Evolutionary conservation across 768 basidiomycete species (phyloP).

Genomic region (Tephrocybe rancida): DNA sequence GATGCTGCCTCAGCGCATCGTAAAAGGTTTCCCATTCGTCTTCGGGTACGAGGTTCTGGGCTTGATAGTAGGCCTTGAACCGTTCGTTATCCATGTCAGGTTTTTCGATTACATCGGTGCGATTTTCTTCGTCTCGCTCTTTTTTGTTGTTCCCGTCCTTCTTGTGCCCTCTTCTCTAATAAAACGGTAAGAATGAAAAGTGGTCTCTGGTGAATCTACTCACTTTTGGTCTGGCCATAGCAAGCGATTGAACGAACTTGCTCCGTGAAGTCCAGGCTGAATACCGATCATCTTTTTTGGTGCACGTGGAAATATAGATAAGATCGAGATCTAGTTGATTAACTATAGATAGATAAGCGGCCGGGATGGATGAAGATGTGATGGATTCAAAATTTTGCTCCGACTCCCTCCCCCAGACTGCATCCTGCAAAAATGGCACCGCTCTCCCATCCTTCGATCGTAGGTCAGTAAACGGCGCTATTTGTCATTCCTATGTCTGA

Average conservation of each 20-base stretch:
- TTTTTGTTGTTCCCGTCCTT: not conserved
- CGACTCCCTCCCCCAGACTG: not conserved
- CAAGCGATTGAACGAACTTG: not conserved
- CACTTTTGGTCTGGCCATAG: constrained; percentile 8
- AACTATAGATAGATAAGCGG: constrained; percentile 4
- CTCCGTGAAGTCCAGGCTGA: not conserved
- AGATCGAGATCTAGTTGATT: not conserved
- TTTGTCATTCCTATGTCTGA: not conserved
- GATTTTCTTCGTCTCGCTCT: constrained; percentile 29
- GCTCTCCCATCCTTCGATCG: constrained; percentile 58
- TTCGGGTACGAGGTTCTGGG: constrained; percentile 74
- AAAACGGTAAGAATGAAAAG: not conserved
- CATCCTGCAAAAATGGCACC: constrained; percentile 42
- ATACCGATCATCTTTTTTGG: not conserved
- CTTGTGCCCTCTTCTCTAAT: constrained; percentile 1
- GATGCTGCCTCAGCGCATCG: constrained; percentile 60
- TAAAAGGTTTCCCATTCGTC: constrained; percentile 83
- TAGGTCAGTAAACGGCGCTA: constrained; percentile 36
- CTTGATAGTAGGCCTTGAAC: constrained; percentile 68
- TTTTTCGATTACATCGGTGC: constrained; percentile 58
- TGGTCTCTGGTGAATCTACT: not conserved
- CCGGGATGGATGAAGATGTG: not conserved
- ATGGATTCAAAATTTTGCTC: constrained; percentile 13
- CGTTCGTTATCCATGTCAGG: constrained; percentile 72
- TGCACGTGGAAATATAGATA: not conserved